phyloP scores from a whole-genome alignment of 2,329 filamentous ascomycete species.

The Arthroderma sp. region DNA sequence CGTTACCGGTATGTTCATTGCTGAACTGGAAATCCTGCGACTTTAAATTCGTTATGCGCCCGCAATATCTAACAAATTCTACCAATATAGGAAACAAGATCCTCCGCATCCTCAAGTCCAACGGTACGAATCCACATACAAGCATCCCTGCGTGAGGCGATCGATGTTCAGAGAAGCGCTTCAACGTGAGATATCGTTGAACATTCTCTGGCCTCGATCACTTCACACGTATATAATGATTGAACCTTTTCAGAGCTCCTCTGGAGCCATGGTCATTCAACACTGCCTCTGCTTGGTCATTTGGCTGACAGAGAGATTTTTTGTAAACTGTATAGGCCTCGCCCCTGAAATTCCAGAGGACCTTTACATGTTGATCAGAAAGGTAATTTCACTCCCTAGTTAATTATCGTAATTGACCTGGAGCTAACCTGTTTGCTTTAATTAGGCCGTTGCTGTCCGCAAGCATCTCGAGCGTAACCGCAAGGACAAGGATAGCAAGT shows the following conservation, averaged over 20 bases:
- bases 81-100: slow-evolving; percentile 81
- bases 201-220: background rate
- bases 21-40: background rate
- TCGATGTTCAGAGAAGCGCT: background rate
- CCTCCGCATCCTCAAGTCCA: slow-evolving; percentile 94
- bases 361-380: slow-evolving; percentile 99
- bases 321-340: slow-evolving; percentile 58
- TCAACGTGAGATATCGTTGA: slow-evolving; percentile 3
- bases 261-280: slow-evolving; percentile 5
- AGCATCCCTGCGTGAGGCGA: background rate
- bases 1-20: slow-evolving; percentile 64
- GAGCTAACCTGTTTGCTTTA: background rate
- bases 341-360: slow-evolving; percentile 98
- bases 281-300: slow-evolving; percentile 72
- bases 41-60: background rate
- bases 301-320: slow-evolving; percentile 85
- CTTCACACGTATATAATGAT: background rate
- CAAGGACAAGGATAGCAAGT: slow-evolving; percentile 99
- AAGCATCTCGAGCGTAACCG: slow-evolving; percentile 99
- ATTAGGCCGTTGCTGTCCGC: slow-evolving; percentile 86
- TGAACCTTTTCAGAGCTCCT: background rate
- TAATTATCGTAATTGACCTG: background rate
- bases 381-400: slow-evolving; percentile 47
- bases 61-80: slow-evolving; percentile 22
- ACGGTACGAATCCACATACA: slow-evolving; percentile 54